These are phyloP conservation scores for Didymella exigua DNA, from an alignment of 2,329 filamentous ascomycete species.

Conservation along the genomic window DNA sequence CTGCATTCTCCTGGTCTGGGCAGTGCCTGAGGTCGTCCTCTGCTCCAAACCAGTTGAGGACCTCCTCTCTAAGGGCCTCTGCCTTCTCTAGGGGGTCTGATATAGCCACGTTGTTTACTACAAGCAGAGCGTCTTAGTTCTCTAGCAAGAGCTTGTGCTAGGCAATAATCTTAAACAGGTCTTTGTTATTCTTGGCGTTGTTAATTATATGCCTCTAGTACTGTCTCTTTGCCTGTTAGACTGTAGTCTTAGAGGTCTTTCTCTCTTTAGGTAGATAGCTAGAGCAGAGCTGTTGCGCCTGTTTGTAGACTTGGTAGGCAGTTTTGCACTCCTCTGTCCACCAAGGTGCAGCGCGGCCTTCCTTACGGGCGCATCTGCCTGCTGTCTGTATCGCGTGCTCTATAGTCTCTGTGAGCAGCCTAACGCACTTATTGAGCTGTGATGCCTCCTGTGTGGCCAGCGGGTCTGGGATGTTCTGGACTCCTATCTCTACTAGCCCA, in stretches of 20 bases:
- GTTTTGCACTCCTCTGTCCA: neutral
- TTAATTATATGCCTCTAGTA: too few relatives aligned
- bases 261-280: neutral
- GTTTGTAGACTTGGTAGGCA: neutral
- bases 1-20: too few relatives aligned
- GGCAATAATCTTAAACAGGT: too few relatives aligned
- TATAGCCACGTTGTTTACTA: too few relatives aligned
- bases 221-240: neutral
- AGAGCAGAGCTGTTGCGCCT: neutral
- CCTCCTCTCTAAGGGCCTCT: too few relatives aligned
- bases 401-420: neutral
- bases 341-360: neutral
- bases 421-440: neutral
- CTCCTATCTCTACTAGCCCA: neutral
- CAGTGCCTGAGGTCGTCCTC: too few relatives aligned
- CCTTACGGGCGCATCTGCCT: neutral
- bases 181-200: too few relatives aligned
- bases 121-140: too few relatives aligned
- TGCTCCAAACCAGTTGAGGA: too few relatives aligned
- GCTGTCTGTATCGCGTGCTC: neutral
- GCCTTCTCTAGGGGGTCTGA: too few relatives aligned
- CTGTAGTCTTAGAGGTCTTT: neutral
- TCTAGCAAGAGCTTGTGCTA: too few relatives aligned
- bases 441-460: neutral
- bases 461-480: neutral